Evolutionary conservation across 2,329 filamentous ascomycete genomes (phyloP).

Genomic region (Neofusicoccum sp.): DNA sequence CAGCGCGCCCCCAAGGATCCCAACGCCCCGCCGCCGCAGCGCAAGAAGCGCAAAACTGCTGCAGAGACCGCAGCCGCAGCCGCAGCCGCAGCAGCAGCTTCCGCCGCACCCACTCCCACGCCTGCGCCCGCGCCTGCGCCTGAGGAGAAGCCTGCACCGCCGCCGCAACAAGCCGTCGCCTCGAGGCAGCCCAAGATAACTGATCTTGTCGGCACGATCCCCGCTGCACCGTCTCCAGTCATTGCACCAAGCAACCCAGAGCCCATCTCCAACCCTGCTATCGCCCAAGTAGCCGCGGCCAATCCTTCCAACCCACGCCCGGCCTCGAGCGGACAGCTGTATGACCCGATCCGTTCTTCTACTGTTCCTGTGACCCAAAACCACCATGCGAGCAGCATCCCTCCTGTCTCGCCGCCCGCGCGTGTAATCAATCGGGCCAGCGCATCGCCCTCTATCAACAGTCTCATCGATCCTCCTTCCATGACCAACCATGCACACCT

Average conservation of each 20-base stretch:
- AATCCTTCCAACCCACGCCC: constrained; percentile 49
- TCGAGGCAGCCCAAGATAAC: constrained; percentile 42
- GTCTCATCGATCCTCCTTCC: constrained; percentile 72
- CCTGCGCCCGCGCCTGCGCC: constrained; percentile 9
- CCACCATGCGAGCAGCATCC: constrained; percentile 42
- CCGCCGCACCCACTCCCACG: constrained; percentile 15
- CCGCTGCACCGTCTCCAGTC: constrained; percentile 6
- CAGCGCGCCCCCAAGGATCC: constrained; percentile 50
- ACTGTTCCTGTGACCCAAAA: constrained; percentile 36
- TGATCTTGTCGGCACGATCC: constrained; percentile 35
- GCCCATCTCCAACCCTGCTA: constrained; percentile 35
- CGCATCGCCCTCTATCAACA: constrained; percentile 87
- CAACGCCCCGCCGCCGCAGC: constrained; percentile 41
- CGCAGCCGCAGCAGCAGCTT: constrained; percentile 16
- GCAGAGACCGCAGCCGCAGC: constrained; percentile 11
- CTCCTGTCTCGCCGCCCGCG: constrained; percentile 48
- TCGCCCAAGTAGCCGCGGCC: constrained; percentile 43
- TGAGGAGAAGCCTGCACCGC: constrained; percentile 17
- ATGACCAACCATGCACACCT: constrained; percentile 36
- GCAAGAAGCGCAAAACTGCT: constrained; percentile 47
- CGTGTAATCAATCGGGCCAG: constrained; percentile 66
- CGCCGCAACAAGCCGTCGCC: constrained; percentile 22
- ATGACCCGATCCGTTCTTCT: constrained; percentile 81
- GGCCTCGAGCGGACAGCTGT: constrained; percentile 74
- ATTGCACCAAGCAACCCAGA: constrained; percentile 2